Base-by-base conservation (phyloP, 345 rosid genomes). In the Pistacia integerrima region DNA sequence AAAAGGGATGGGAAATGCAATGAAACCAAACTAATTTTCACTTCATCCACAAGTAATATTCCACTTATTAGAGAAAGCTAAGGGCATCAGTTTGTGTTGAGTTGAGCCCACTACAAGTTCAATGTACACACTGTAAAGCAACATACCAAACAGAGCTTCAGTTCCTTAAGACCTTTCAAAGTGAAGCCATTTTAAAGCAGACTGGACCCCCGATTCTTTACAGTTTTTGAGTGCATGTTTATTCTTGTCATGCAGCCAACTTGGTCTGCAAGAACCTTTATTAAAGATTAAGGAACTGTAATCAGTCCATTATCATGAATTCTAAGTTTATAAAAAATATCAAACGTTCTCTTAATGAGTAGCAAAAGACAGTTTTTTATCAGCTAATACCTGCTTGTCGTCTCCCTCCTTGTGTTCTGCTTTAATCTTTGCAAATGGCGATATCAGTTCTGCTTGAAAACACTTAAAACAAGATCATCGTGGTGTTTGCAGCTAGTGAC, bases 191-290 rank as follows among this genome's bases (percentile, higher is more conserved):
- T 18, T 13, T 44, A 12, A 12, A 48, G 25, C 44, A 9, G 25
- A 36, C 35, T 72, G 66, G 75, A 28, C 54, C 64, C 74, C 11
- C 35, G 18, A 20, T 18, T 22, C 11, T 20, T 25, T 20, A 22
- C 66, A 13, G 13, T 8, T 41, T 72, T 41, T 9, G 7, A 72
- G 55, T 70, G 14, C 63, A 57, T 48, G 3, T 46, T 67, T 56
- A 56, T 57, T 57, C 52, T 56, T 36, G 33, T 72, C 25, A 5
- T 41, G 46, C 38, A 7, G 1, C 11, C 72, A 30, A 69, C 12
- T 69, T 69, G 75, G n/a, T 59, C 46, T 59, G 13, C 28, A 59
- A 59, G 17, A 60, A 72, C 44, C 22, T 46, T 72, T 72, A 25
- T 46, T 41, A 44, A 20, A 22, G 12, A 51, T 69, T 49, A 33